Evolutionary conservation across 2,329 filamentous ascomycete species (phyloP), one percentile per base, ranked within the genome.

Genomic region (Clonostachys solani): DNA sequence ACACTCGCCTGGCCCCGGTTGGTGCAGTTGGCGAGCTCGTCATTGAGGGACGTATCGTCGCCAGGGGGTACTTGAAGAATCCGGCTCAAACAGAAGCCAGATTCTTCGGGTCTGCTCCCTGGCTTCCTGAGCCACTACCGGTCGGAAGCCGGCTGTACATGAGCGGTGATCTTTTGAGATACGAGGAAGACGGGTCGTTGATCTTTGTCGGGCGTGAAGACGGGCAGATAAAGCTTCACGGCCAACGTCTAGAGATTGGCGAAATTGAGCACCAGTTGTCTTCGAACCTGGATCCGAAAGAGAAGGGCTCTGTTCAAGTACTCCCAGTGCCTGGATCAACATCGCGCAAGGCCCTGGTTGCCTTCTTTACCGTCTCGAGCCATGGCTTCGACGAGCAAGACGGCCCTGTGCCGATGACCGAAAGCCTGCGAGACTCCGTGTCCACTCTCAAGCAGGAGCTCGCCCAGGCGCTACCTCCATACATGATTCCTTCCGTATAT

Each of bases 121-220:
- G 17, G 48, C n/a, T 35, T 44, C 12, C 9, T 16, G 15, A 13
- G n/a, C 18, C 18, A 19, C 18, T 19, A 19, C 18, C 18, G 18
- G 18, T 19, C 18, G 18, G 18, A 19, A 19, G 18, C 2, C 65
- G 8, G 7, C 49, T 71, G 12, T 77, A 75, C 50, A 67, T 66
- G 42, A 74, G 74, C 1, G 74, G 74, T 9, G 73, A 78, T 51
- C 61, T 77, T 12, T 73, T 61, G 3, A 58, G 59, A 41, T 73
- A 73, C 29, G 58, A 67, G 15, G 55, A 58, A 0, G 64, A 74
- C 44, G 69, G 71, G 1, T 56, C 58, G 6, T 55, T 78, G 4
- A 51, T 66, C 1, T 77, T 70, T 36, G 55, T 77, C 35, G 77
- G 77, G 34, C 68, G 80, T 23, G 77, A 76, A 52, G 42, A 48